Conservation (phyloP, 208 protist species). For the Acanthamoeba culbertsoni region DNA sequence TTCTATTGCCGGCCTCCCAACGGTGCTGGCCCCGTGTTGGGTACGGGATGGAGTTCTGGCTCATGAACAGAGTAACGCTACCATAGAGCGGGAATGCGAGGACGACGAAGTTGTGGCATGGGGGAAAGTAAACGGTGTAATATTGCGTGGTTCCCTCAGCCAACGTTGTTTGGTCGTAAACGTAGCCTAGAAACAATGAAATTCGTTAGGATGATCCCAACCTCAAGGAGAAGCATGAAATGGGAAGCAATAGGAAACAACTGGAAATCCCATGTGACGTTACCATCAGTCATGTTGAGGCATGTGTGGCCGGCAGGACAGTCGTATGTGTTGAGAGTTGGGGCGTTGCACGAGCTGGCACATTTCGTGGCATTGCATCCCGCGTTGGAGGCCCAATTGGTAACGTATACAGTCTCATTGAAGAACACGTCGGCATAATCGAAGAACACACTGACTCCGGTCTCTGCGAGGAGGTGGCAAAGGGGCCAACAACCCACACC, state of each 20-base stretch:
- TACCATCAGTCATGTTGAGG: conserved; percentile 1
- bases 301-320: not conserved
- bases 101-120: not conserved
- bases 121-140: not conserved
- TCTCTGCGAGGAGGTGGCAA: not conserved
- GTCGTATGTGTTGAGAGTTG: not conserved
- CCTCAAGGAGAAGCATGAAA: not conserved
- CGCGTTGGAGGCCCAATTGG: not conserved
- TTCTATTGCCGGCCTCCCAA: not conserved
- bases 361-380: not conserved
- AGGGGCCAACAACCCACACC: not conserved
- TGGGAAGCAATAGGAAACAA: not conserved
- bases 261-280: not conserved
- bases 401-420: not conserved
- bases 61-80: not conserved
- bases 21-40: not conserved
- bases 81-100: not conserved
- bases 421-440: conserved; percentile 1
- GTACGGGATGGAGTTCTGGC: not conserved
- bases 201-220: not conserved
- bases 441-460: not conserved
- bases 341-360: not conserved
- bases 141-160: not conserved
- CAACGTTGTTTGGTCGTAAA: not conserved
- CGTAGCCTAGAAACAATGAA: not conserved